phyloP scores from a whole-genome alignment of 2,329 filamentous ascomycete species.

The Stemphylium beticola region DNA sequence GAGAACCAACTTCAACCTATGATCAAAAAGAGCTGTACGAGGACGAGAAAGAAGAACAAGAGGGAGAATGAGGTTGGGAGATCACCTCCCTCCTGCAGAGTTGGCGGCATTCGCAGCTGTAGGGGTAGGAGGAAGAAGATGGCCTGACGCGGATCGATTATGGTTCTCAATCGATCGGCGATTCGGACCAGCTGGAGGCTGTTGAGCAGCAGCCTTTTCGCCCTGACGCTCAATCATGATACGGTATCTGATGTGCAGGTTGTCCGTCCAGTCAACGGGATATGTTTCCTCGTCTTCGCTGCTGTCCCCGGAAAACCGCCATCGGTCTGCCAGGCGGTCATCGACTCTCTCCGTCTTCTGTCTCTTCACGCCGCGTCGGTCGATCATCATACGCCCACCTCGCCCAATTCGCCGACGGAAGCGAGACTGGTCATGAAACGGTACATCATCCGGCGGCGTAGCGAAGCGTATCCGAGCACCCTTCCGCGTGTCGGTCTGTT shows the following conservation, averaged over 20 bases:
- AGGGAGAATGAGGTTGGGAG: neutral
- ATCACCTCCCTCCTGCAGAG: slow-evolving; percentile 16
- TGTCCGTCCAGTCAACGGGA: slow-evolving; percentile 72
- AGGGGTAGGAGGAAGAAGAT: slow-evolving; percentile 43
- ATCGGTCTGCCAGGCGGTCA: slow-evolving; percentile 54
- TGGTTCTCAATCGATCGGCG: slow-evolving; percentile 44
- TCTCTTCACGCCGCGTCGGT: slow-evolving; percentile 73
- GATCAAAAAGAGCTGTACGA: slow-evolving; percentile 13
- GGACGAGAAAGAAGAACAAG: slow-evolving; percentile 17
- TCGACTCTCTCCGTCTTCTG: slow-evolving; percentile 45
- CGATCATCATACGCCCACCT: slow-evolving; percentile 84
- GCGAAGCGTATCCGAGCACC: slow-evolving; percentile 46
- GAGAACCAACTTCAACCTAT: slow-evolving; percentile 26
- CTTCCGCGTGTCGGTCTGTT: slow-evolving; percentile 32
- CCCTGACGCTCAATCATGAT: slow-evolving; percentile 56
- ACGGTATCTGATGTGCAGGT: slow-evolving; percentile 63
- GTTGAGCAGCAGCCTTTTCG: slow-evolving; percentile 43
- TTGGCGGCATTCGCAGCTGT: slow-evolving; percentile 20
- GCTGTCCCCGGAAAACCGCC: slow-evolving; percentile 87
- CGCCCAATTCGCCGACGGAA: slow-evolving; percentile 86
- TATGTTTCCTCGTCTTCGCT: slow-evolving; percentile 78
- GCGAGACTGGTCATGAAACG: slow-evolving; percentile 59
- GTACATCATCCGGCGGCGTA: slow-evolving; percentile 48
- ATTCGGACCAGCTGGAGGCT: slow-evolving; percentile 30
- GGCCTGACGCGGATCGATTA: slow-evolving; percentile 45